Base-by-base conservation (phyloP, 129 eudicot genomes). In the Smallanthus sonchifolius region DNA sequence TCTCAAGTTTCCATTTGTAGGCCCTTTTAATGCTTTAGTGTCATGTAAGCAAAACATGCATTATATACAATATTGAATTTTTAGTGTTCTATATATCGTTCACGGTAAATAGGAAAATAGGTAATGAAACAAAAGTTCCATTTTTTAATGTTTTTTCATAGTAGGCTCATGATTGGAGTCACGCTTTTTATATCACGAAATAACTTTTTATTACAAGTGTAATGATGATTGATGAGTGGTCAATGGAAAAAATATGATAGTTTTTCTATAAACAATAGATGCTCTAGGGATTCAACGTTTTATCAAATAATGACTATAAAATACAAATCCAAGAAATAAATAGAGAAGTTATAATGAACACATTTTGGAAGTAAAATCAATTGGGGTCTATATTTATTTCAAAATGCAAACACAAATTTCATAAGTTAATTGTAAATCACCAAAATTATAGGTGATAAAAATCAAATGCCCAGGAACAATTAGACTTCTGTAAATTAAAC, bases 21-120 rank as follows among this genome's bases (percentile, higher is more conserved):
- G 38, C 28, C 45, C 47, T 60, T 42, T 60, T 60, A 60, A 44
- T 73, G 77, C 59, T 62, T 35, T 61, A 60, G 70, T 44, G 77
- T 42, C 44, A 60, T 60, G 14, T 30, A 61, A 62, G 70, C 72
- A 36, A 65, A 75, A 65, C 36, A 9, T 40, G 65, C 13, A 17
- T n/a, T n/a, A 64, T 4, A 64, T 61, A 60, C 70, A 73, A 60
- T 59, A 3, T 60, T 61, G 19, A 32, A 47, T 32, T 59, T 60
- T 32, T 57, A 43, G 40, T 43, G n/a, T 72, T 39, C 42, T 38
- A 7, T 42, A 48, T 2, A 49, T 17, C 14, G 7, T 43, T 62
- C 61, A 57, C 28, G 19, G 28, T 24, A 19, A 43, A 15, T 15
- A 56, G n/a, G 5, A 43, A 59, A 61, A 59, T 14, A 73, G 39